phyloP scores from a whole-genome alignment of 306 rosid species.

The Canavalia gladiata region DNA sequence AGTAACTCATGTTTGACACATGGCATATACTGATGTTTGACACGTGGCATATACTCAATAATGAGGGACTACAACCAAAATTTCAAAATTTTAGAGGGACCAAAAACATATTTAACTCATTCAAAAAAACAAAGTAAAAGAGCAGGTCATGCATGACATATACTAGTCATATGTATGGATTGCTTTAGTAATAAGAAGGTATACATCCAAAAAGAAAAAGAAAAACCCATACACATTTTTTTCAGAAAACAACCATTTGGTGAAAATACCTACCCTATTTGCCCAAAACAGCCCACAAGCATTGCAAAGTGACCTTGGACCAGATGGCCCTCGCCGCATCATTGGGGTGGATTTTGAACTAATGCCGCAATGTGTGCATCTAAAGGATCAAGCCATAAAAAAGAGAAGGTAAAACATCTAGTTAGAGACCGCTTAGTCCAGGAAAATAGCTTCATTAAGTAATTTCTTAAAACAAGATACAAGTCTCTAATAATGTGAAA shows the following conservation, averaged over 20 bases:
- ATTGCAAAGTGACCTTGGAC: slow-evolving; percentile 95
- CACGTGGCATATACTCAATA: too few relatives aligned
- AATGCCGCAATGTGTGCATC: slow-evolving; percentile 88
- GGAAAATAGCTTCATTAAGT: slow-evolving; percentile 16
- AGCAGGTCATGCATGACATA: slow-evolving; percentile 9
- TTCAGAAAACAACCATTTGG: not conserved
- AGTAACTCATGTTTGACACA: too few relatives aligned
- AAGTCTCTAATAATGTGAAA: slow-evolving; percentile 29
- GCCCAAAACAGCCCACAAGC: slow-evolving; percentile 99
- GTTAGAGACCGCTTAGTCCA: slow-evolving; percentile 12
- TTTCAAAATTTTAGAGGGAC: too few relatives aligned
- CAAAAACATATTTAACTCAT: too few relatives aligned
- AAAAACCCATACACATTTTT: not conserved
- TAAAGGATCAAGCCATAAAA: slow-evolving; percentile 53
- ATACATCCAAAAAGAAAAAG: not conserved
- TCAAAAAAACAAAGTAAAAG: not conserved
- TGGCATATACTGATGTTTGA: too few relatives aligned
- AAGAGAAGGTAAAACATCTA: slow-evolving; percentile 28
- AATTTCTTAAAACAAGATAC: slow-evolving; percentile 8
- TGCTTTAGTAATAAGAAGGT: not conserved
- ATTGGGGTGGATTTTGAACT: slow-evolving; percentile 93
- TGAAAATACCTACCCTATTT: slow-evolving; percentile 76
- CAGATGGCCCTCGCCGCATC: slow-evolving; percentile 99
- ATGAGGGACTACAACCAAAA: too few relatives aligned
- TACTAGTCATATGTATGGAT: not conserved